Conservation (phyloP, 2,329 filamentous ascomycete genomes). For the Diatrype stigma region DNA sequence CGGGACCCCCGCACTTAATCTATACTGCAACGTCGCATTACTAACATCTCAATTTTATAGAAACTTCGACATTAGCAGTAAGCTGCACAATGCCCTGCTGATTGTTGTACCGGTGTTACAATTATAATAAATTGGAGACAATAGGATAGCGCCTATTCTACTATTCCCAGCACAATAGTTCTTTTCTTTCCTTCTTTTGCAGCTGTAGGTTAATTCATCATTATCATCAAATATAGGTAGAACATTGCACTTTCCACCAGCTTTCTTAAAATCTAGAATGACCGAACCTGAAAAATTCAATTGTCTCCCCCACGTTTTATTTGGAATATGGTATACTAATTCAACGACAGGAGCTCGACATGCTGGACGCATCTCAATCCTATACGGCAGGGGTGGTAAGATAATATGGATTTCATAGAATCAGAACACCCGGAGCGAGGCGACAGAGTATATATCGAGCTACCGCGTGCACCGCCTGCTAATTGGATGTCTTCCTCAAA, state of each 20-base stretch:
- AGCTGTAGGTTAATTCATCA: not conserved
- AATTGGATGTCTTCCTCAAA: no score
- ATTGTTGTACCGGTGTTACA: not conserved
- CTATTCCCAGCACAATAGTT: not conserved
- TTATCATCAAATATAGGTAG: conserved; percentile 2
- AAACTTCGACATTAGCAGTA: not conserved
- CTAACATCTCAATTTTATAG: not conserved
- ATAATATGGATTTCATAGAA: conserved; percentile 18
- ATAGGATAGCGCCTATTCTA: no score
- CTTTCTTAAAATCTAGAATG: no score
- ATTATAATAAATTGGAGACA: not conserved
- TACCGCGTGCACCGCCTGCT: not conserved
- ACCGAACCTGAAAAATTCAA: no score
- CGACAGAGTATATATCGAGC: no score
- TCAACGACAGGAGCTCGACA: conserved; percentile 4
- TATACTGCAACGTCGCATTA: not conserved
- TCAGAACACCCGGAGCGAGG: conserved; percentile 4
- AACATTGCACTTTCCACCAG: no score
- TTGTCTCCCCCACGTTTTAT: no score
- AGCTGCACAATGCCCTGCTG: not conserved
- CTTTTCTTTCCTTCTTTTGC: no score
- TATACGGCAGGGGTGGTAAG: conserved; percentile 15
- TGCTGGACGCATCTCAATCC: conserved; percentile 9
- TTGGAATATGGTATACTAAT: not conserved
- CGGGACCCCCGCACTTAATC: conserved; percentile 1